phyloP scores from a whole-genome alignment of 768 basidiomycete species.

The Suillus placidus region DNA sequence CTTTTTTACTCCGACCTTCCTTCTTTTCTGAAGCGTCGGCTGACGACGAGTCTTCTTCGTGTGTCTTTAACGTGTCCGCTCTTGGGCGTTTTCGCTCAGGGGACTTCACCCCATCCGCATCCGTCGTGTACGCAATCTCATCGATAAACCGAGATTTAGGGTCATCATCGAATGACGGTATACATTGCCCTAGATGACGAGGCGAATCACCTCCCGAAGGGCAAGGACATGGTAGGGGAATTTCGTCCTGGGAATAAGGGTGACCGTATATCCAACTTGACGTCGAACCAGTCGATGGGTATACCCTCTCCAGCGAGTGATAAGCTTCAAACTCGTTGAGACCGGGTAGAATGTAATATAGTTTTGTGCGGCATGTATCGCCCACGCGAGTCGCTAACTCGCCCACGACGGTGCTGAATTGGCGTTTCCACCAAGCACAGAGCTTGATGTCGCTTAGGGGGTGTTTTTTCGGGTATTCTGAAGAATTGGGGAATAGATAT shows the following conservation, averaged over 20 bases:
- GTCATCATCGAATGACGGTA: constrained; percentile 96
- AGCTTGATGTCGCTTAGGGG: constrained; percentile 78
- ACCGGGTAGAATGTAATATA: constrained; percentile 74
- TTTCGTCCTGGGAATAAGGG: constrained; percentile 57
- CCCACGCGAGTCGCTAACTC: constrained; percentile 34
- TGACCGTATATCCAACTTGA: constrained; percentile 75
- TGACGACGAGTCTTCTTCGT: constrained; percentile 29
- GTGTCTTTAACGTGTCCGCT: constrained; percentile 19
- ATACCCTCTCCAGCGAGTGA: constrained; percentile 50
- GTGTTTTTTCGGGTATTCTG: constrained; percentile 66
- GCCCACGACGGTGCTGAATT: constrained; percentile 59
- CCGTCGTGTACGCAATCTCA: constrained; percentile 79
- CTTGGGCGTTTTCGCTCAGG: constrained; percentile 63
- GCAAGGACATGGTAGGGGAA: constrained; percentile 50
- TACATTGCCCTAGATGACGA: constrained; percentile 60
- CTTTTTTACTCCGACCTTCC: constrained; percentile 23
- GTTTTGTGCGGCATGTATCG: constrained; percentile 17
- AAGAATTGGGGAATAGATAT: constrained; percentile 92
- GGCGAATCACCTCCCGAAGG: constrained; percentile 40
- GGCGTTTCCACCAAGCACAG: constrained; percentile 91
- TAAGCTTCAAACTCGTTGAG: constrained; percentile 68
- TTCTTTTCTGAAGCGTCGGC: constrained; percentile 31
- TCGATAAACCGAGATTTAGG: constrained; percentile 94
- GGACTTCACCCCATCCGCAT: constrained; percentile 58
- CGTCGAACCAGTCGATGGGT: constrained; percentile 22